These are phyloP conservation scores for Gossypium raimondii DNA, from an alignment of 345 rosid genomes.

Conservation along the genomic window DNA sequence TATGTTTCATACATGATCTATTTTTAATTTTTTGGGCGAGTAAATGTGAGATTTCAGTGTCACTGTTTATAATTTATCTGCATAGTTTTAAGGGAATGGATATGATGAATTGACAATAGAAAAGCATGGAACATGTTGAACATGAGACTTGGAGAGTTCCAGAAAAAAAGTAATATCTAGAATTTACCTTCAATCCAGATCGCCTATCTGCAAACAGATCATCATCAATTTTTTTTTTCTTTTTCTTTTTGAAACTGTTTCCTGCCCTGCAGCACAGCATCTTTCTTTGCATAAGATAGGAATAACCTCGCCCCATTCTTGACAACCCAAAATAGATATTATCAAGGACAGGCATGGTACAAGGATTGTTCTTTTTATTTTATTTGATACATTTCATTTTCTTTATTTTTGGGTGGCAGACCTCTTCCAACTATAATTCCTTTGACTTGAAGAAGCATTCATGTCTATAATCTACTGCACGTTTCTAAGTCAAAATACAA, in stretches of 20 bases:
- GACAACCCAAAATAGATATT: slow-evolving; percentile 39
- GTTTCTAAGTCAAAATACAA: not conserved
- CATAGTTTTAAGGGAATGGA: slow-evolving; percentile 15
- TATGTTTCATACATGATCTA: not conserved
- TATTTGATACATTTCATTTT: not conserved
- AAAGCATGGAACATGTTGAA: slow-evolving; percentile 58
- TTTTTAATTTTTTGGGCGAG: not conserved
- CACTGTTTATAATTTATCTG: not conserved
- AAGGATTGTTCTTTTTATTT: not conserved
- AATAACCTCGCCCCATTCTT: slow-evolving; percentile 67
- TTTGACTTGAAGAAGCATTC: not conserved
- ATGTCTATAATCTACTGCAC: not conserved
- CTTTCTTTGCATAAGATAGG: slow-evolving; percentile 70
- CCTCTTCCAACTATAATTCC: not conserved
- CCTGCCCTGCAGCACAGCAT: slow-evolving; percentile 51
- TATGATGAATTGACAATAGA: slow-evolving; percentile 38
- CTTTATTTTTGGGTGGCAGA: not conserved
- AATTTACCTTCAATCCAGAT: not conserved
- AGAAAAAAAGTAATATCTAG: slow-evolving; percentile 46
- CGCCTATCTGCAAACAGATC: not conserved
- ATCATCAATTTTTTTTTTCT: not conserved
- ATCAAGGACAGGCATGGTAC: slow-evolving; percentile 26
- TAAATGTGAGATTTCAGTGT: not conserved
- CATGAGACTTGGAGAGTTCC: slow-evolving; percentile 82
- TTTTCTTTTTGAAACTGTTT: not conserved